Evolutionary conservation across 148 eudicot species (phyloP).

Genomic region (Amaranthus hypochondriacus): DNA sequence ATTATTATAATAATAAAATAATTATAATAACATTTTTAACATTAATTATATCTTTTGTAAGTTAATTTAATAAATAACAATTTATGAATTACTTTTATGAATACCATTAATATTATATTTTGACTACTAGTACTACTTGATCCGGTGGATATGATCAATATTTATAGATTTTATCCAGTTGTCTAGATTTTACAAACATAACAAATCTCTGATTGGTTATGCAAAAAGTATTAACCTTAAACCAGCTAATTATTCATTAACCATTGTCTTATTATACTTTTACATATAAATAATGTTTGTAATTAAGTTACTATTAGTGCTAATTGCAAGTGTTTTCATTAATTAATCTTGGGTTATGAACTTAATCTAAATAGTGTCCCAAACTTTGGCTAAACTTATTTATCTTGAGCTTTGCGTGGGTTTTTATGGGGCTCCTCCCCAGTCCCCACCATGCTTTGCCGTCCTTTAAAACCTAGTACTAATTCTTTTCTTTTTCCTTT

Average conservation of each 20-base stretch:
- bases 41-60: too few relatives aligned
- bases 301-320: not conserved
- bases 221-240: slow-evolving; percentile 7
- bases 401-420: slow-evolving; percentile 18
- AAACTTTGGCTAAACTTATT: slow-evolving; percentile 3
- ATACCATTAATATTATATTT: not conserved
- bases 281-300: not conserved
- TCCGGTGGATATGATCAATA: slow-evolving; percentile 20
- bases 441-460: not conserved
- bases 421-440: slow-evolving; percentile 2
- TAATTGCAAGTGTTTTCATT: not conserved
- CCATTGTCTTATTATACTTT: not conserved
- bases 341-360: slow-evolving; percentile 5
- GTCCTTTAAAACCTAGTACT: slow-evolving; percentile 21
- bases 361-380: slow-evolving; percentile 2
- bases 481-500: too few relatives aligned
- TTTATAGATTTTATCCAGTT: slow-evolving; percentile 11
- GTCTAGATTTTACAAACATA: slow-evolving; percentile 25
- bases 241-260: not conserved
- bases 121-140: slow-evolving; percentile 7
- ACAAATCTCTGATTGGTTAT: slow-evolving; percentile 18
- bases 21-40: too few relatives aligned
- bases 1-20: too few relatives aligned
- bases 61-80: too few relatives aligned
- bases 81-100: too few relatives aligned